Evolutionary conservation across 2,329 filamentous ascomycete genomes (phyloP).

Genomic region (Cladobotryum mycophilum): DNA sequence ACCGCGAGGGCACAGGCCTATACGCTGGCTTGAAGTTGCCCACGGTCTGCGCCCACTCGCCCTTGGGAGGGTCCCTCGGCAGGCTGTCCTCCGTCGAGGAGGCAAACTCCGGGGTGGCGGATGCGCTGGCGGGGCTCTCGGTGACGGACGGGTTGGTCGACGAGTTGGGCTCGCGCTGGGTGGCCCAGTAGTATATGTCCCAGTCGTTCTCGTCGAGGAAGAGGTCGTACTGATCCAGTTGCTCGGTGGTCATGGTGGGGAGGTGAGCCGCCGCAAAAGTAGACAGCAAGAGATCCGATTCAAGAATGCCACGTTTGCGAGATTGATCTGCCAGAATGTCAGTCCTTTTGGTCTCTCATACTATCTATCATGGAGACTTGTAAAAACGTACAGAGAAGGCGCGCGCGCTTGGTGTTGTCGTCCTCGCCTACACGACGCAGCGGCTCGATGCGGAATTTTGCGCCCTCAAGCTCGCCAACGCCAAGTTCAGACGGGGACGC

Average conservation of each 20-base stretch:
- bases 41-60: slow-evolving; percentile 95
- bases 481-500: slow-evolving; percentile 50
- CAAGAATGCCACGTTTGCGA: slow-evolving; percentile 90
- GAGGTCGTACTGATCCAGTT: slow-evolving; percentile 78
- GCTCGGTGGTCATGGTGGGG: slow-evolving; percentile 60
- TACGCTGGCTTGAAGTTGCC: slow-evolving; percentile 93
- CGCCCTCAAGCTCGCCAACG: slow-evolving; percentile 83
- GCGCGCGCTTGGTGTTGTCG: slow-evolving; percentile 76
- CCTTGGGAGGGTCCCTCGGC: slow-evolving; percentile 37
- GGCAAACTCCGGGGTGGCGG: slow-evolving; percentile 8
- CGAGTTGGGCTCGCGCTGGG: slow-evolving; percentile 61
- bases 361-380: background rate
- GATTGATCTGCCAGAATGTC: slow-evolving; percentile 66
- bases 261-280: slow-evolving; percentile 86
- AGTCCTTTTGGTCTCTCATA: background rate
- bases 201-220: slow-evolving; percentile 99
- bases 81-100: slow-evolving; percentile 21
- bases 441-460: slow-evolving; percentile 84
- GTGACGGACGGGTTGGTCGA: slow-evolving; percentile 29
- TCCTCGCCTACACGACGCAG: slow-evolving; percentile 79
- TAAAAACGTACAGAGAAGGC: slow-evolving; percentile 57
- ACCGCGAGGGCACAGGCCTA: slow-evolving; percentile 77
- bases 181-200: slow-evolving; percentile 99
- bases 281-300: slow-evolving; percentile 90
- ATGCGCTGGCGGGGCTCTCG: slow-evolving; percentile 21